Evolutionary conservation across 2,329 filamentous ascomycete species (phyloP).

Genomic region (Pseudovirgaria hyperparasitica): DNA sequence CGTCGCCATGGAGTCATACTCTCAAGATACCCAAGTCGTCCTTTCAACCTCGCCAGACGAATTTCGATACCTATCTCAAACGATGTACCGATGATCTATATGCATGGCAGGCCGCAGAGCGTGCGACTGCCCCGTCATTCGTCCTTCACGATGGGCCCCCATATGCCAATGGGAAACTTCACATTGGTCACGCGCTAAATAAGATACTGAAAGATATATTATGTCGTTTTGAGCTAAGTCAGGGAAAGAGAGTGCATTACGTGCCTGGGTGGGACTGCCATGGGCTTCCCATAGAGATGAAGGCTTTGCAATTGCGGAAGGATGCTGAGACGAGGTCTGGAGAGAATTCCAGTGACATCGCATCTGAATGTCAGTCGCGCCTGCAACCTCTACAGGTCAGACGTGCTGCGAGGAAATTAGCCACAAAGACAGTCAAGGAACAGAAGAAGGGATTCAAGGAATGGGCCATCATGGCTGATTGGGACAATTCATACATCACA

Average conservation of each 20-base stretch:
- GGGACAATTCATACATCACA: conserved; percentile 64
- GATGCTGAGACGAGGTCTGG: conserved; percentile 10
- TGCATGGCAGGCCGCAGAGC: conserved; percentile 54
- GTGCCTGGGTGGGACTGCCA: conserved; percentile 97
- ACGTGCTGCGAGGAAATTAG: conserved; percentile 50
- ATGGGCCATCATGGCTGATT: conserved; percentile 71
- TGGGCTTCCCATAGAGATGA: conserved; percentile 91
- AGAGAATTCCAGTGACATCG: conserved; percentile 26
- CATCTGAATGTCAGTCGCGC: conserved; percentile 12
- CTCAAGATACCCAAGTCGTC: conserved; percentile 35
- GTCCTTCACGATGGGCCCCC: conserved; percentile 90
- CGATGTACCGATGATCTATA: conserved; percentile 82
- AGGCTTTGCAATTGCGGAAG: conserved; percentile 56
- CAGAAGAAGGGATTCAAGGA: conserved; percentile 64
- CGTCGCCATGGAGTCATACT: conserved; percentile 29
- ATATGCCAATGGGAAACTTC: conserved; percentile 85
- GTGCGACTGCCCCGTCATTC: conserved; percentile 45
- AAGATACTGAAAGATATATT: conserved; percentile 96
- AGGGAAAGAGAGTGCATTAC: conserved; percentile 66
- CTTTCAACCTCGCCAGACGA: conserved; percentile 33
- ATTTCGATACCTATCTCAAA: conserved; percentile 43
- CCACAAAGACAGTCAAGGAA: conserved; percentile 52
- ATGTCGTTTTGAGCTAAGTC: conserved; percentile 64
- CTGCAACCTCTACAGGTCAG: conserved; percentile 45
- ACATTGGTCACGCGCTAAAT: conserved; percentile 90